Percentiles rank a stretch among this genome's conserved stretches.
phyloP scores from a whole-genome alignment of 192 early-diverging fungal species.

The Coemansia sp. region DNA sequence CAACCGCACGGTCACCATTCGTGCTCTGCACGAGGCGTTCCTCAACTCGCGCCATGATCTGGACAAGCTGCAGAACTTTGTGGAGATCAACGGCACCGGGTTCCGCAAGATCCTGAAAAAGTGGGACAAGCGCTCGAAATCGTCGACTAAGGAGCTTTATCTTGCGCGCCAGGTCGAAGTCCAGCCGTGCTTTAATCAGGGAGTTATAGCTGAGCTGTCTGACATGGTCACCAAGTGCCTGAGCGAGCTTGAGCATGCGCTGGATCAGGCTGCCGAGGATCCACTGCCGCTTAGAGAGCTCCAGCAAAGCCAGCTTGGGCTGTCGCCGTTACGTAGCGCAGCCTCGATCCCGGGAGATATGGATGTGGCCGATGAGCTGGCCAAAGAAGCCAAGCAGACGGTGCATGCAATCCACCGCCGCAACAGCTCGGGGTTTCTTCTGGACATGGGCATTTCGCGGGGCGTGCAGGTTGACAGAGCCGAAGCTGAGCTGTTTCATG shows the following conservation, averaged over 20 bases:
- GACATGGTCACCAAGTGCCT: constrained; percentile 73
- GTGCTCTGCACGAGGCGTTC: constrained; percentile 85
- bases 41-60: constrained; percentile 88
- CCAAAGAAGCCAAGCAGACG: not conserved
- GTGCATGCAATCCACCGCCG: not conserved
- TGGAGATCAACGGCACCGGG: constrained; percentile 93
- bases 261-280: constrained; percentile 45
- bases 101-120: constrained; percentile 99
- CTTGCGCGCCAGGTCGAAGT: constrained; percentile 96
- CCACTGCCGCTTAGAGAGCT: constrained; percentile 23
- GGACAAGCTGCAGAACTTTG: constrained; percentile 97
- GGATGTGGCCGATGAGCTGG: not conserved
- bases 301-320: constrained; percentile 23
- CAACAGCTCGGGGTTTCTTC: constrained; percentile 24
- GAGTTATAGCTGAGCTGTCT: constrained; percentile 84
- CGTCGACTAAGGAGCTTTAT: constrained; percentile 96
- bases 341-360: constrained; percentile 2
- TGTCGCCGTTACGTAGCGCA: constrained; percentile 37
- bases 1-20: constrained; percentile 58
- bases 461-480: constrained; percentile 41
- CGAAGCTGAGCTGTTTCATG: constrained; percentile 48
- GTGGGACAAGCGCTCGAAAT: constrained; percentile 99
- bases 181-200: constrained; percentile 96
- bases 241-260: constrained; percentile 71
- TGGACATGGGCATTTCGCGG: constrained; percentile 24